These are phyloP conservation scores for Picea glauca DNA, from an alignment of 75 land plant species.

Conservation along the genomic window DNA sequence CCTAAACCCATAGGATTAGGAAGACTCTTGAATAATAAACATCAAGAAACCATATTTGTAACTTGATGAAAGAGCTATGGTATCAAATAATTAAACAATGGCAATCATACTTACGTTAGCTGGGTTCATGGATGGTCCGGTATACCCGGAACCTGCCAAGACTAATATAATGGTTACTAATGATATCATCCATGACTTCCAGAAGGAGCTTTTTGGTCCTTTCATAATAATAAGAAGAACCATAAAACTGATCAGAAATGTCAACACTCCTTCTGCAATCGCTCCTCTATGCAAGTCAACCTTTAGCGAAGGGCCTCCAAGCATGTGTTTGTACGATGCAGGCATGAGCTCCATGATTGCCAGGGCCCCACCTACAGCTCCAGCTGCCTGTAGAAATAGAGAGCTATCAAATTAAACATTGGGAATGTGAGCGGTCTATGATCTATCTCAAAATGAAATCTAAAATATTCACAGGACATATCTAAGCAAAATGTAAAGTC, in stretches of 20 bases:
- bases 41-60: background rate
- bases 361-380: conserved; percentile 75
- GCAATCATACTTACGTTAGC: conserved; percentile 63
- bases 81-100: background rate
- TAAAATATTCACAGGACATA: background rate
- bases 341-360: conserved; percentile 68
- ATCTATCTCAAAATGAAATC: too few species aligned
- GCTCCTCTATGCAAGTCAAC: conserved; percentile 77
- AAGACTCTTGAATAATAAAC: background rate
- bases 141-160: conserved; percentile 56
- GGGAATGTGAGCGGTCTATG: too few species aligned
- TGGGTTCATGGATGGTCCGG: conserved; percentile 96
- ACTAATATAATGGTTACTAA: conserved; percentile 52
- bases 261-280: conserved; percentile 67
- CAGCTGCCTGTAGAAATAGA: conserved; percentile 31
- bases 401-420: background rate
- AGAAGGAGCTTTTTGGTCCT: conserved; percentile 38
- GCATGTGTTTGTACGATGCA: conserved; percentile 45
- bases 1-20: background rate
- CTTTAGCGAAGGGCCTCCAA: conserved; percentile 72
- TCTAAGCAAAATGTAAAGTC: too few species aligned
- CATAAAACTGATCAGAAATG: conserved; percentile 60
- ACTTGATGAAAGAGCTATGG: background rate
- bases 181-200: conserved; percentile 57
- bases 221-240: conserved; percentile 49